Percentiles rank a stretch among this genome's conserved stretches.
Evolutionary conservation across 306 rosid genomes (phyloP).

Genomic region (Notholithocarpus densiflorus): DNA sequence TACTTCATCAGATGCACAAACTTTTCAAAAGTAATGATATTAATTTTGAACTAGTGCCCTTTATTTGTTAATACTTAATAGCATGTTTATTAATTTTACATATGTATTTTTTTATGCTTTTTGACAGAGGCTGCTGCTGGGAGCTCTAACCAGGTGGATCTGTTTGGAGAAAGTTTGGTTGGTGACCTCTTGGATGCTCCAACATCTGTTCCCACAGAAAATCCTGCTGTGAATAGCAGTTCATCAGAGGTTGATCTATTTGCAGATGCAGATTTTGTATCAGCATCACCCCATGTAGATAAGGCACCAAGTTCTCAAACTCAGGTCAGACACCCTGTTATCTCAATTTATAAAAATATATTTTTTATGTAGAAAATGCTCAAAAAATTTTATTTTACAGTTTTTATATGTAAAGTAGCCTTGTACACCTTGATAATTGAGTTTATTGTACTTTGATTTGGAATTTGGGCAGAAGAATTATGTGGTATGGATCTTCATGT

Average conservation of each 20-base stretch:
- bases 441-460: not conserved
- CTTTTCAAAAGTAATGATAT: not conserved
- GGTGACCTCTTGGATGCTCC: slow-evolving; percentile 94
- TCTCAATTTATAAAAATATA: not conserved
- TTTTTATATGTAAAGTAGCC: not conserved
- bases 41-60: not conserved
- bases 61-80: not conserved
- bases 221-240: slow-evolving; percentile 35
- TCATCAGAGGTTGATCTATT: slow-evolving; percentile 82
- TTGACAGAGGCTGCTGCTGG: slow-evolving; percentile 65
- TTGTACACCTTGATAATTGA: not conserved
- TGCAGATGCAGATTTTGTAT: slow-evolving; percentile 87
- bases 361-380: no score
- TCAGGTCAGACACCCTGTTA: slow-evolving; percentile 41
- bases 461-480: not conserved
- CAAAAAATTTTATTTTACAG: no score
- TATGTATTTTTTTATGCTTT: slow-evolving; percentile 24
- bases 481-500: not conserved
- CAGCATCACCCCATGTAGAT: slow-evolving; percentile 59
- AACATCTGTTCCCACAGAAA: slow-evolving; percentile 55
- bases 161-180: slow-evolving; percentile 74
- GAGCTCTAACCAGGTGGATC: slow-evolving; percentile 73
- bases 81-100: not conserved
- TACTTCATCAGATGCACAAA: not conserved
- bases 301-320: slow-evolving; percentile 56